These are phyloP conservation scores for Aspergillus egyptiacus DNA, from an alignment of 495 filamentous ascomycete genomes.

Conservation along the genomic window DNA sequence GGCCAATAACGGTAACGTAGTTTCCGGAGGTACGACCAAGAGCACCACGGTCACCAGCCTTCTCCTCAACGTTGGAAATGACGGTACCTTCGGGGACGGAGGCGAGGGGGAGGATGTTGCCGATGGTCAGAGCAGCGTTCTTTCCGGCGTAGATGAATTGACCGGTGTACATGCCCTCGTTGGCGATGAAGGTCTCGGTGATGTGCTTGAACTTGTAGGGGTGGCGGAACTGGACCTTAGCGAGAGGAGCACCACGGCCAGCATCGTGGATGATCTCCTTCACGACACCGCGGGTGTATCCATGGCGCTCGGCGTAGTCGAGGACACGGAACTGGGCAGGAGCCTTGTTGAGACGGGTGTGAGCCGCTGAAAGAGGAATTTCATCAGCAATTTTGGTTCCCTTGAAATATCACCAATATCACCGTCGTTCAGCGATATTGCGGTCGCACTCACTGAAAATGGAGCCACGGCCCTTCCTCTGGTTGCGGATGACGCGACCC, in stretches of 20 bases:
- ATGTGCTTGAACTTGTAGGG: slow-evolving; percentile 84
- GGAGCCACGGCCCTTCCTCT: slow-evolving; percentile 95
- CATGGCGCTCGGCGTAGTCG: slow-evolving; percentile 93
- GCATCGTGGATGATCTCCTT: slow-evolving; percentile 99
- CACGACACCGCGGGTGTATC: slow-evolving; percentile 92
- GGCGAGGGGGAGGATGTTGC: slow-evolving; percentile 90
- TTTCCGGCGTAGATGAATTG: slow-evolving; percentile 99
- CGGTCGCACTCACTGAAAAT: slow-evolving; percentile 82
- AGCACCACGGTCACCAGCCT: slow-evolving; percentile 90
- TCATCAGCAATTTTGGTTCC: slow-evolving; percentile 36
- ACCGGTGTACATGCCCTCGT: slow-evolving; percentile 99
- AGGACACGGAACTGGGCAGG: slow-evolving; percentile 89
- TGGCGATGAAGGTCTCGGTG: slow-evolving; percentile 98
- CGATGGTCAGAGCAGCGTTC: slow-evolving; percentile 89
- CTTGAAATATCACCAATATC: not conserved
- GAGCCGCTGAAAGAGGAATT: slow-evolving; percentile 50
- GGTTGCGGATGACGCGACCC: slow-evolving; percentile 89
- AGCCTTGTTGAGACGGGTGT: slow-evolving; percentile 90
- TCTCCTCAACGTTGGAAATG: slow-evolving; percentile 98
- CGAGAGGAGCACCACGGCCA: slow-evolving; percentile 94
- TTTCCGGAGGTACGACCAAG: slow-evolving; percentile 96
- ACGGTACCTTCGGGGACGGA: slow-evolving; percentile 98
- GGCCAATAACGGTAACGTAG: slow-evolving; percentile 98
- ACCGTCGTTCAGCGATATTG: slow-evolving; percentile 17
- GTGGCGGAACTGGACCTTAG: slow-evolving; percentile 92